Percentiles rank a stretch among this genome's conserved stretches.
These are phyloP conservation scores for Capsella bursapastoris DNA, from an alignment of 345 rosid genomes.

Conservation along the genomic window DNA sequence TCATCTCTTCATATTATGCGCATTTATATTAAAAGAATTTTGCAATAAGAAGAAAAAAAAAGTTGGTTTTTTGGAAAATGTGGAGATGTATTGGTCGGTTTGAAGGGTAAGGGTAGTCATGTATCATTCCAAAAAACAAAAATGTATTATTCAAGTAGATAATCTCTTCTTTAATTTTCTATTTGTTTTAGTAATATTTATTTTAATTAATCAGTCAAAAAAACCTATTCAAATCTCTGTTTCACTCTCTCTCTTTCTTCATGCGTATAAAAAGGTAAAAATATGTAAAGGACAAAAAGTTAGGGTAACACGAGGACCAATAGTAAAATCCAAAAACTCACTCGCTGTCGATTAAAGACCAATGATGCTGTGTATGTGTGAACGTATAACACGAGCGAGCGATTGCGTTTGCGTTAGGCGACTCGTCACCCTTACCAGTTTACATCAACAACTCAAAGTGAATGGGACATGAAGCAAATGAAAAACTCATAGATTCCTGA, in stretches of 20 bases:
- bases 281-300: conserved; percentile 26
- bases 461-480: too few species aligned
- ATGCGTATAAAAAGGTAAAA: conserved; percentile 13
- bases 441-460: not conserved
- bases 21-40: conserved; percentile 38
- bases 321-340: conserved; percentile 35
- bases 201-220: conserved; percentile 16
- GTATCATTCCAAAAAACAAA: not conserved
- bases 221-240: conserved; percentile 3
- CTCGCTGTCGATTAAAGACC: conserved; percentile 42
- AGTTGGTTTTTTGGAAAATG: conserved; percentile 35
- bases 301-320: conserved; percentile 32
- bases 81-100: conserved; percentile 49
- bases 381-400: conserved; percentile 32
- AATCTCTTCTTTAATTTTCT: not conserved
- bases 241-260: not conserved
- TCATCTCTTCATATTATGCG: conserved; percentile 39
- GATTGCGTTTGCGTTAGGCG: conserved; percentile 17
- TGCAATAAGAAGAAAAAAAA: not conserved
- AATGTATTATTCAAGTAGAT: not conserved
- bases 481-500: conserved; percentile 1
- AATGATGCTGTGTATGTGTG: conserved; percentile 38
- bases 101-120: conserved; percentile 34
- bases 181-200: conserved; percentile 5
- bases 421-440: not conserved